These are phyloP conservation scores for Barnettozyma pratensis DNA, from an alignment of 805 yeast genomes.

Conservation along the genomic window DNA sequence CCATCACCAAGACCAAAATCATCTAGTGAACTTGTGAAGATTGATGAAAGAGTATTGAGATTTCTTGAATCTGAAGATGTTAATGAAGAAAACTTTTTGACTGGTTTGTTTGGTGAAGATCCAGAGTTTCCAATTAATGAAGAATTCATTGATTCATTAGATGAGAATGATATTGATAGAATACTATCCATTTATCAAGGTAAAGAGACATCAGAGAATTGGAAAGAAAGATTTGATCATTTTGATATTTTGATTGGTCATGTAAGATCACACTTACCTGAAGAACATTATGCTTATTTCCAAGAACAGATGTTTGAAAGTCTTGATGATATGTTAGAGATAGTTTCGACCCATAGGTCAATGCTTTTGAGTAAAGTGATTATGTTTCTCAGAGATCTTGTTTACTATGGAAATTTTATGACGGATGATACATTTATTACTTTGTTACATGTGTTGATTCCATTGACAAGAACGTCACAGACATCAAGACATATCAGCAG, in stretches of 20 bases:
- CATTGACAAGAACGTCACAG: constrained; percentile 20
- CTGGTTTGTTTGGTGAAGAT: constrained; percentile 17
- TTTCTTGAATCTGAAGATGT: not conserved
- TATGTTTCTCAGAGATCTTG: constrained; percentile 21
- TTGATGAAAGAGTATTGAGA: not conserved
- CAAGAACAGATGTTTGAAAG: constrained; percentile 9
- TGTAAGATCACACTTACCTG: constrained; percentile 16
- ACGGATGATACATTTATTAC: constrained; percentile 12
- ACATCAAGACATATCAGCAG: constrained; percentile 10
- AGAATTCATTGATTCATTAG: constrained; percentile 4
- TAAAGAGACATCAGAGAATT: constrained; percentile 20
- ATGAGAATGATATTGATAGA: constrained; percentile 8
- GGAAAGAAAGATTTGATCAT: constrained; percentile 13
- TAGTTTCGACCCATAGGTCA: constrained; percentile 15
- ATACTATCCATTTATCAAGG: constrained; percentile 10
- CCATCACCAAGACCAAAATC: not conserved
- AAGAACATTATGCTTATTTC: constrained; percentile 9
- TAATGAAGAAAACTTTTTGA: constrained; percentile 14
- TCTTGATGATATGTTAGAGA: constrained; percentile 15
- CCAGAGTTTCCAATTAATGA: constrained; percentile 10
- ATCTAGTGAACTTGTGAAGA: not conserved
- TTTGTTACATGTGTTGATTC: constrained; percentile 18
- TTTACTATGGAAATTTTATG: constrained; percentile 16
- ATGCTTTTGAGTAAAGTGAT: constrained; percentile 16
- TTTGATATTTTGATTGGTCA: constrained; percentile 20